phyloP scores from a whole-genome alignment of 192 early-diverging fungal genomes.

The Coemansia sp. region DNA sequence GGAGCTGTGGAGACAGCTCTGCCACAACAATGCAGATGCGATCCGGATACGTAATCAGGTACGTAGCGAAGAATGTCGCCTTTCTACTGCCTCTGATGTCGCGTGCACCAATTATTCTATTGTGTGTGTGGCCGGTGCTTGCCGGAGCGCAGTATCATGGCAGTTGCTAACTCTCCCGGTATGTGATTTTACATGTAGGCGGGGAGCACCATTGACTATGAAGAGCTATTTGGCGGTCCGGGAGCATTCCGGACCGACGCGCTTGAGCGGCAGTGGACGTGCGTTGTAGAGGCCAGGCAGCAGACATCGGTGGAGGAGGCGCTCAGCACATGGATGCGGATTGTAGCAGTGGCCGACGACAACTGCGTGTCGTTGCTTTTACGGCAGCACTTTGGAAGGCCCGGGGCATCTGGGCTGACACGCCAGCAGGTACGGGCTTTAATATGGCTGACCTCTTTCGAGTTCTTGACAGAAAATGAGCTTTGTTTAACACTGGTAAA shows the following conservation, averaged over 20 bases:
- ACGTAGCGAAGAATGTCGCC: constrained; percentile 1
- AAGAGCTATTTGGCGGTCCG: constrained; percentile 20
- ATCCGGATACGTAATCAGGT: constrained; percentile 2
- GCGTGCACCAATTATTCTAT: constrained; percentile 10
- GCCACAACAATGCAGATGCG: constrained; percentile 7
- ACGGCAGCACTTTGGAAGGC: constrained; percentile 17
- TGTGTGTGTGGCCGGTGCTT: not conserved
- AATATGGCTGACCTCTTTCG: not conserved
- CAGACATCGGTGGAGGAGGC: not conserved
- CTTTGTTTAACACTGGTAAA: not conserved
- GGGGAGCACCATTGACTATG: not conserved
- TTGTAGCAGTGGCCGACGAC: constrained; percentile 11
- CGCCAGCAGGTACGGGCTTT: constrained; percentile 11
- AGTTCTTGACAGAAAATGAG: not conserved
- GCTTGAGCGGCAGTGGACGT: constrained; percentile 24
- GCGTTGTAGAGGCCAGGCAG: constrained; percentile 4
- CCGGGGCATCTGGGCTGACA: constrained; percentile 6
- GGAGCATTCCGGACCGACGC: not conserved
- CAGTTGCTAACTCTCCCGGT: constrained; percentile 1
- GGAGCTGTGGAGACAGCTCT: constrained; percentile 32
- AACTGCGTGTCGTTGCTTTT: constrained; percentile 14
- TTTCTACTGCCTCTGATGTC: not conserved
- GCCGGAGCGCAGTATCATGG: not conserved
- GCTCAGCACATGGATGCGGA: constrained; percentile 20
- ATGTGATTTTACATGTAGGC: not conserved